A percentile compares a stretch with the other conserved stretches of the same genome.
Evolutionary conservation across 768 basidiomycete genomes (phyloP).

Genomic region (Serendipita vermifera): DNA sequence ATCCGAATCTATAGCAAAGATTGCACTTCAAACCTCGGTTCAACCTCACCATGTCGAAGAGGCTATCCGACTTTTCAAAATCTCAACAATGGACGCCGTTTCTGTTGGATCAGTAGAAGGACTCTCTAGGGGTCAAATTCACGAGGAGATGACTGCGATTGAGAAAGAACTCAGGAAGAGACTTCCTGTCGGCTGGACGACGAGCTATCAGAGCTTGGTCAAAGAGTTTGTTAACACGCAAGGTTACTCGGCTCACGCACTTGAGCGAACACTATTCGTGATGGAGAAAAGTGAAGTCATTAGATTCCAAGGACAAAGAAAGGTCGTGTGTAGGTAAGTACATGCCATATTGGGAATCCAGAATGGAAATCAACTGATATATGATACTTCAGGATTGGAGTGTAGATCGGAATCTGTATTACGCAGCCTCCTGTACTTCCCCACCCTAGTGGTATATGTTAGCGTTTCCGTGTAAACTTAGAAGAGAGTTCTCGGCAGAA

Average conservation of each 20-base stretch:
- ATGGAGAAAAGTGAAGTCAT: conserved; percentile 95
- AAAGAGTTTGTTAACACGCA: conserved; percentile 90
- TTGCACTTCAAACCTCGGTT: conserved; percentile 77
- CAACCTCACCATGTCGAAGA: conserved; percentile 93
- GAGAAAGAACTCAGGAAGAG: conserved; percentile 74
- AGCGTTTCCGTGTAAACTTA: neutral
- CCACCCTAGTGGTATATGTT: neutral
- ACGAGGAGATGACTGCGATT: conserved; percentile 84
- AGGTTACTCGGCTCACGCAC: conserved; percentile 77
- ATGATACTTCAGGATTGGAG: neutral
- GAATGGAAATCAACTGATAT: neutral
- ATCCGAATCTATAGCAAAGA: conserved; percentile 90
- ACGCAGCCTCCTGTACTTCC: neutral
- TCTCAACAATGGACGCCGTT: conserved; percentile 98
- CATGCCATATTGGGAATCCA: neutral
- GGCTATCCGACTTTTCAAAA: conserved; percentile 95
- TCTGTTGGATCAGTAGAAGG: conserved; percentile 90
- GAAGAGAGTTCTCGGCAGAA: neutral
- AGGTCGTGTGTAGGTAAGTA: conserved; percentile 38
- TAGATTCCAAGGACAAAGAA: conserved; percentile 70
- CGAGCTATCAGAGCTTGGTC: conserved; percentile 85
- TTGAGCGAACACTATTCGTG: conserved; percentile 82
- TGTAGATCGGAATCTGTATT: neutral
- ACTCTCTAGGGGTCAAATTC: conserved; percentile 76
- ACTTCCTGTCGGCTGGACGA: conserved; percentile 90